Percentiles rank a stretch among this genome's conserved stretches.
Evolutionary conservation across 306 rosid species (phyloP).

Genomic region (Sesbania bispinosa): DNA sequence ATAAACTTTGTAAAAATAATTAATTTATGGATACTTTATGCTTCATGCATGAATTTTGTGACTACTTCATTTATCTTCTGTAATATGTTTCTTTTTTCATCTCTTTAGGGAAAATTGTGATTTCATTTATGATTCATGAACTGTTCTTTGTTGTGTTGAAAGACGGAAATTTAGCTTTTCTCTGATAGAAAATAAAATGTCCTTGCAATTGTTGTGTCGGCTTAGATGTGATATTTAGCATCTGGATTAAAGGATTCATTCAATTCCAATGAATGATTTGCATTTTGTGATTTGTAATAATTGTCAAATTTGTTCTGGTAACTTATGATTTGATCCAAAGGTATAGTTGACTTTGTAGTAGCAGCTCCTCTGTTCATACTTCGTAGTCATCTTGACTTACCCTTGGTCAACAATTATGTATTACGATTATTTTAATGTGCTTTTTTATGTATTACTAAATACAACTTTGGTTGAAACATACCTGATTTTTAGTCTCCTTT

Average conservation of each 20-base stretch:
- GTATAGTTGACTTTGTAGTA: not conserved
- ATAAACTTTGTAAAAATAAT: too few relatives aligned
- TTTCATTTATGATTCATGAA: constrained; percentile 14
- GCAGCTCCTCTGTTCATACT: not conserved
- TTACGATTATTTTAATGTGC: not conserved
- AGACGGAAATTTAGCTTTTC: not conserved
- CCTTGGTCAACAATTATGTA: not conserved
- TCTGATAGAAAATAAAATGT: not conserved
- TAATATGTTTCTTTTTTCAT: not conserved
- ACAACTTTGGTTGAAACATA: not conserved
- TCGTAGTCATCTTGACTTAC: not conserved
- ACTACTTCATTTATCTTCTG: too few relatives aligned
- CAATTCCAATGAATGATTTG: constrained; percentile 18
- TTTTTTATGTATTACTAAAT: not conserved
- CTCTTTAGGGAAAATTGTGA: not conserved
- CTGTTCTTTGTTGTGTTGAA: constrained; percentile 20
- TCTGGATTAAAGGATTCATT: not conserved
- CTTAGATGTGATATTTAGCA: not conserved
- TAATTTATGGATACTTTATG: too few relatives aligned
- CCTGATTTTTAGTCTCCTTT: not conserved
- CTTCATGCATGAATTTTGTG: not conserved
- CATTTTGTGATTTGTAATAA: not conserved
- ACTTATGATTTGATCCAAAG: not conserved
- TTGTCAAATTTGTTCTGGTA: not conserved
- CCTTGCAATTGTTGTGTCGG: constrained; percentile 7